Evolutionary conservation across 2,329 filamentous ascomycete genomes (phyloP).

Genomic region (Xylaria sp.): DNA sequence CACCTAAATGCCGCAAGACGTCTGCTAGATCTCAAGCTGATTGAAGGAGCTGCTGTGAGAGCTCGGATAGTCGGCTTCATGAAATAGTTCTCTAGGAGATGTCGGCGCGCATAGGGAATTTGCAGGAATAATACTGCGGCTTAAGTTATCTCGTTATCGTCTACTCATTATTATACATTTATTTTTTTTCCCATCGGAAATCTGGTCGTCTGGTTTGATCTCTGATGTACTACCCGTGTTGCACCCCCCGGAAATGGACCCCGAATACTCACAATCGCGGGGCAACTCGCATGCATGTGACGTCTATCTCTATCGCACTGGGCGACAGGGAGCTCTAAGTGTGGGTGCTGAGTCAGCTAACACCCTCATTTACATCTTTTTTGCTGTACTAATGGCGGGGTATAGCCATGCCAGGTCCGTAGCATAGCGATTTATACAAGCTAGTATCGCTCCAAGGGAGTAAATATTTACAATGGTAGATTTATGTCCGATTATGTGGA

Average conservation of each 20-base stretch:
- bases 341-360: slow-evolving; percentile 24
- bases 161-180: background rate
- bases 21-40: slow-evolving; percentile 11
- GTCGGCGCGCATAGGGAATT: background rate
- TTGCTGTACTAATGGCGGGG: background rate
- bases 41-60: slow-evolving; percentile 16
- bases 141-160: background rate
- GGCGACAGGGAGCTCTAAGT: background rate
- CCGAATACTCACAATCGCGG: slow-evolving; percentile 18
- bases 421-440: background rate
- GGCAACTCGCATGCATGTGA: slow-evolving; percentile 24
- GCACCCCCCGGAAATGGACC: slow-evolving; percentile 6
- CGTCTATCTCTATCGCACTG: slow-evolving; percentile 7
- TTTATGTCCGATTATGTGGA: background rate
- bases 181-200: background rate
- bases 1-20: slow-evolving; percentile 32
- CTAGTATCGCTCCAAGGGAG: background rate
- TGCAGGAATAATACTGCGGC: background rate
- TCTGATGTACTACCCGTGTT: background rate
- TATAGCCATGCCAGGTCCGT: background rate
- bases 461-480: background rate
- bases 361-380: background rate
- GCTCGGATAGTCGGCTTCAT: slow-evolving; percentile 27
- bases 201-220: background rate
- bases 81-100: slow-evolving; percentile 4